Conservation (phyloP, 129 eudicot species). For the Logfia minima region DNA sequence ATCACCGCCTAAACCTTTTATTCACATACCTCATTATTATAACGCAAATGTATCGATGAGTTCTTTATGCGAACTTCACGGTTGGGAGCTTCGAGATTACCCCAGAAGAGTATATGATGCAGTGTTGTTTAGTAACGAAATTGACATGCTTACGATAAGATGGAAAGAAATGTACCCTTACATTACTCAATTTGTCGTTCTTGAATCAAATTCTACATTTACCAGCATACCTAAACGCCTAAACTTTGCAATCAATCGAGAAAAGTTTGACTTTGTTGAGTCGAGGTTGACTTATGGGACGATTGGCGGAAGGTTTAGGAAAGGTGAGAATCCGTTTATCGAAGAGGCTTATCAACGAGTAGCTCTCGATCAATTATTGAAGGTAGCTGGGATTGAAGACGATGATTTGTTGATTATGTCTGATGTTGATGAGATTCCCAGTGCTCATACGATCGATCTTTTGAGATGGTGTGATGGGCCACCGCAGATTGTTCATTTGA, state of each 20-base stretch:
- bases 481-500: conserved; percentile 61
- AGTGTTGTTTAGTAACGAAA: conserved; percentile 66
- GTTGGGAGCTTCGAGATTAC: conserved; percentile 66
- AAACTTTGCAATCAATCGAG: conserved; percentile 49
- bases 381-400: conserved; percentile 65
- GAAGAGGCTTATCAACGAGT: conserved; percentile 76
- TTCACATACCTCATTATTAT: conserved; percentile 56
- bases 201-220: conserved; percentile 72
- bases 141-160: conserved; percentile 71
- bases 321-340: conserved; percentile 70
- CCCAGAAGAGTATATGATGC: conserved; percentile 75
- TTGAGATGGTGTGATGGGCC: conserved; percentile 74
- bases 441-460: conserved; percentile 64
- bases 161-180: conserved; percentile 82
- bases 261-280: conserved; percentile 52
- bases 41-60: conserved; percentile 60
- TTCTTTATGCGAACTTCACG: conserved; percentile 66
- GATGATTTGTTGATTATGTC: conserved; percentile 80
- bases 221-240: conserved; percentile 56
- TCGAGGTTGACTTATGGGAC: conserved; percentile 70
- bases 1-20: conserved; percentile 71
- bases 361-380: conserved; percentile 57
- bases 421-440: conserved; percentile 79
- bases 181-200: conserved; percentile 65
- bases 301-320: conserved; percentile 63